Evolutionary conservation across 2,329 filamentous ascomycete genomes (phyloP), one percentile per base, ranked within the genome.

Genomic region (Cercospora citrullina): DNA sequence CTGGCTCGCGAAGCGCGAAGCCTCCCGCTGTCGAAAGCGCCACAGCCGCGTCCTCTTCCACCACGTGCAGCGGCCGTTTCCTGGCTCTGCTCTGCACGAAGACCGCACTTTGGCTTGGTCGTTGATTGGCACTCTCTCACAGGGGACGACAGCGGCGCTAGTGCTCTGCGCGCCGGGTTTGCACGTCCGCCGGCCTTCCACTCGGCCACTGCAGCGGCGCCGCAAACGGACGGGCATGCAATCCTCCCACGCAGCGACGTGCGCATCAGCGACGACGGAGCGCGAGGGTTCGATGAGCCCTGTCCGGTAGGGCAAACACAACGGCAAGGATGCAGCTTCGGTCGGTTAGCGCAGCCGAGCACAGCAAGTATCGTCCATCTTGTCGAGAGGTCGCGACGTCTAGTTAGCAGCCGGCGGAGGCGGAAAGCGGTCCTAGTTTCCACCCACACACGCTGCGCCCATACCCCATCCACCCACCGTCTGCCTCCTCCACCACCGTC

Each of bases 151-250:
- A 26, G 18, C 36, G 18, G 61, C 61, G 45, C 61, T 57, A 63
- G 61, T 21, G 61, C 61, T 33, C 30, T 63, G 3, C 61, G 31
- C 36, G 30, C 33, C 31, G 58, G 14, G 58, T 21, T 45, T 62
- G 60, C 60, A n/a, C 45, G 18, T 21, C 60, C 26, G 58, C 58
- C 58, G 30, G 60, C 60, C 21, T 21, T 26, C 60, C 60, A 48
- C 42, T 48, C 42, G 42, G n/a, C 42, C n/a, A 48, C 42, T 21
- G 42, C 42, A 48, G 42, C 18, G 42, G 42, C 10, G 18, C 42
- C 42, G 42, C 42, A 48, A 10, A 18, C n/a, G 42, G 42, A 18
- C n/a, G 42, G 42, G n/a, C 42, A 48, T 48, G 42, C 42, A 21
- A 21, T 23, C 42, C 18, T 48, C 42, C n/a, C 42, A 48, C 36